Evolutionary conservation across 2,329 filamentous ascomycete genomes (phyloP).

Genomic region (Fusarium sp.): DNA sequence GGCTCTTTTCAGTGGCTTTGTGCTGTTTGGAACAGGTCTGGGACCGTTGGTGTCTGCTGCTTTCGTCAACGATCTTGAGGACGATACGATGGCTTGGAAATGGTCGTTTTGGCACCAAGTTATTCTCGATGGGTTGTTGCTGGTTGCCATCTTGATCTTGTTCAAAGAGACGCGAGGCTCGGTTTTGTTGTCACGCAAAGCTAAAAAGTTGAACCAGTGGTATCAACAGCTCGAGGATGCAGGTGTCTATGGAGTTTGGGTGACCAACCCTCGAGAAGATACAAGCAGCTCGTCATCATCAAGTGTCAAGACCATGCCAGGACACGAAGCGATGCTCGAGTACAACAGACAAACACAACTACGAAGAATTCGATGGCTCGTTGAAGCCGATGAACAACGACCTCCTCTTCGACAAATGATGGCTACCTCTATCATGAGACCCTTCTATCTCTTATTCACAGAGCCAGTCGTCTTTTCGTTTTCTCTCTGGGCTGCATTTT

Average conservation of each 20-base stretch:
- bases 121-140: conserved; percentile 73
- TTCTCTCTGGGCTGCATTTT: conserved; percentile 89
- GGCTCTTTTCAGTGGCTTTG: conserved; percentile 85
- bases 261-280: conserved; percentile 36
- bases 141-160: conserved; percentile 70
- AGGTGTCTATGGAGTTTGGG: conserved; percentile 66
- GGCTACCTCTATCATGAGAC: conserved; percentile 77
- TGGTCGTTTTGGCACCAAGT: conserved; percentile 92
- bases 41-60: conserved; percentile 80
- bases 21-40: conserved; percentile 81
- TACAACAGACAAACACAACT: conserved; percentile 25
- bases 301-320: conserved; percentile 31
- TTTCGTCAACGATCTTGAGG: conserved; percentile 70
- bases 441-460: conserved; percentile 81
- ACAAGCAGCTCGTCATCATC: conserved; percentile 36
- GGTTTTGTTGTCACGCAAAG: conserved; percentile 82
- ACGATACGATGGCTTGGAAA: conserved; percentile 69
- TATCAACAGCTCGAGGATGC: conserved; percentile 77
- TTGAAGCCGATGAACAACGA: conserved; percentile 81
- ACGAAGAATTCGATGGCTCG: conserved; percentile 79
- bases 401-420: conserved; percentile 77
- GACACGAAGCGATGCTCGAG: conserved; percentile 12
- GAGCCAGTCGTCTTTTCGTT: conserved; percentile 88
- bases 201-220: conserved; percentile 78
- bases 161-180: conserved; percentile 87